These are phyloP conservation scores for Coniochaeta sp. DNA, from an alignment of 2,329 filamentous ascomycete species.

Conservation along the genomic window DNA sequence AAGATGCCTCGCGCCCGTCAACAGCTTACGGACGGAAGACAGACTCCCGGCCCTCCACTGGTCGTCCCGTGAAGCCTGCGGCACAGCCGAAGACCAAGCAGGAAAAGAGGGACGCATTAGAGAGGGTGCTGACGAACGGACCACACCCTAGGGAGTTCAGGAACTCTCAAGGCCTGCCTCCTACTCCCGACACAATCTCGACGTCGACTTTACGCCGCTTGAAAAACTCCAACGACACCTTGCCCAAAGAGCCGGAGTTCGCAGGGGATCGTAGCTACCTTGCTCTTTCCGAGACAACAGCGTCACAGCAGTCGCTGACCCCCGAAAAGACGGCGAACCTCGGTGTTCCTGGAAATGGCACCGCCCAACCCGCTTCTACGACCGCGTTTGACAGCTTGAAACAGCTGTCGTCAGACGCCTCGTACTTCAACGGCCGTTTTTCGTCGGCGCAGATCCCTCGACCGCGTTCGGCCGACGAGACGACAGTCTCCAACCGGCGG, in stretches of 20 bases:
- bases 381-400: slow-evolving; percentile 24
- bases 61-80: slow-evolving; percentile 10
- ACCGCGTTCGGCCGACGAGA: slow-evolving; percentile 40
- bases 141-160: slow-evolving; percentile 28
- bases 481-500: slow-evolving; percentile 27
- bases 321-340: slow-evolving; percentile 10
- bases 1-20: slow-evolving; percentile 21
- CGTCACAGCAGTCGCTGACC: slow-evolving; percentile 15
- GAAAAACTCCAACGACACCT: slow-evolving; percentile 42
- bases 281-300: slow-evolving; percentile 19
- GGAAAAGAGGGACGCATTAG: slow-evolving; percentile 39
- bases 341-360: slow-evolving; percentile 3
- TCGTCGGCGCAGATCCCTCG: slow-evolving; percentile 22
- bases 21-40: slow-evolving; percentile 7
- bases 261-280: slow-evolving; percentile 24
- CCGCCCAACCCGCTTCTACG: slow-evolving; percentile 20
- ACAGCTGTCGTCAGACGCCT: slow-evolving; percentile 13
- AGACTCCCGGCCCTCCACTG: slow-evolving; percentile 7
- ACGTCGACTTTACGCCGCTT: slow-evolving; percentile 45
- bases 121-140: slow-evolving; percentile 42
- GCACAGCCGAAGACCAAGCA: slow-evolving; percentile 27
- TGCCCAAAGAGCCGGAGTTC: slow-evolving; percentile 23
- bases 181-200: slow-evolving; percentile 54
- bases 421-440: slow-evolving; percentile 21
- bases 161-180: slow-evolving; percentile 40